A percentile compares a stretch with the other conserved stretches of the same genome.
These are phyloP conservation scores for Lyophyllum atratum DNA, from an alignment of 768 basidiomycete genomes.

Conservation along the genomic window DNA sequence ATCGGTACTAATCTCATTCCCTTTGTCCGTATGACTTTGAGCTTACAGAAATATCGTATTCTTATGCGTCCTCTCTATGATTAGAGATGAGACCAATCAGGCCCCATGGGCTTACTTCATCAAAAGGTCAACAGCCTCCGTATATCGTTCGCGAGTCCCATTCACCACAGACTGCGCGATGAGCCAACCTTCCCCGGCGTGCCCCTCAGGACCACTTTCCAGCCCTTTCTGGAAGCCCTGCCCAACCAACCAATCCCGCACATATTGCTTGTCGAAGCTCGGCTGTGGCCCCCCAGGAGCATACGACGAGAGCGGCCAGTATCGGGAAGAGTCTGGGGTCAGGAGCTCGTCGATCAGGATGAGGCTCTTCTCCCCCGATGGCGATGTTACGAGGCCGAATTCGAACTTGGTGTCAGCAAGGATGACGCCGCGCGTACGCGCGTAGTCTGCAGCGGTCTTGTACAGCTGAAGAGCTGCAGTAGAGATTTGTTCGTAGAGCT, in stretches of 20 bases:
- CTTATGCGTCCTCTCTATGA: too few relatives aligned
- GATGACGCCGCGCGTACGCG: slow-evolving; percentile 77
- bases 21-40: too few relatives aligned
- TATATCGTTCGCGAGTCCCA: slow-evolving; percentile 79
- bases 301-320: slow-evolving; percentile 87
- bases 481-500: slow-evolving; percentile 65
- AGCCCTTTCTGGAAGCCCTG: slow-evolving; percentile 77
- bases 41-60: too few relatives aligned
- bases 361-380: slow-evolving; percentile 40
- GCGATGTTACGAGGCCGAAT: slow-evolving; percentile 78
- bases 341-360: slow-evolving; percentile 96
- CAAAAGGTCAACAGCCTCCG: slow-evolving; percentile 70
- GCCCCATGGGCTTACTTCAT: too few relatives aligned
- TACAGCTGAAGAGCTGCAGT: slow-evolving; percentile 64
- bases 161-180: slow-evolving; percentile 76
- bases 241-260: slow-evolving; percentile 84
- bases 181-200: slow-evolving; percentile 72
- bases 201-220: slow-evolving; percentile 71
- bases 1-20: too few relatives aligned
- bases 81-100: too few relatives aligned
- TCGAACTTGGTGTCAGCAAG: slow-evolving; percentile 99
- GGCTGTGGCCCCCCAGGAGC: slow-evolving; percentile 73
- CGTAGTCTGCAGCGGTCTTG: slow-evolving; percentile 72
- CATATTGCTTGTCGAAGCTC: slow-evolving; percentile 96
- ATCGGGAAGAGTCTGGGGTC: slow-evolving; percentile 96